Evolutionary conservation across 2,329 filamentous ascomycete genomes (phyloP), one percentile per base, ranked within the genome.

Genomic region (Clonostachys sp.): DNA sequence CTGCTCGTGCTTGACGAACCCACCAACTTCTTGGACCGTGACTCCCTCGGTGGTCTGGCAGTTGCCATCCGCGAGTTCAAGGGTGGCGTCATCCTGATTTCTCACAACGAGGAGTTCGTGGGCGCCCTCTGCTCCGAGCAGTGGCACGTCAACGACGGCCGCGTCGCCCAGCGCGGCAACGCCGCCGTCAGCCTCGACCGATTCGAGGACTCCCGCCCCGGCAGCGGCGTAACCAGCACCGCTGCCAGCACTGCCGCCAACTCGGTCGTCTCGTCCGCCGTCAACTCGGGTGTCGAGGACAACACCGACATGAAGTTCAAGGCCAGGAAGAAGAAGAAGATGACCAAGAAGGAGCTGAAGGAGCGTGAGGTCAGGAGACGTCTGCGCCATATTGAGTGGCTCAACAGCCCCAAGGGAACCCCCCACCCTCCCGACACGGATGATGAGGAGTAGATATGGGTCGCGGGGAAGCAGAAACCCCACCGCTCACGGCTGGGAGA

Each of bases 51-150:
- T 62, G 94, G 92, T 68, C 81, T 99, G 47, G 91, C 94, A n/a
- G 91, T 96, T 39, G 94, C 94, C 55, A 97, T 99, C 61, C 89
- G 91, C 57, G 94, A 97, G 64, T 99, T 95, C 83, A 95, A 91
- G 75, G 94, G 94, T 56, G 94, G 94, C 68, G 94, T 99, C 3
- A 91, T 99, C 54, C 95, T 99, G 85, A 99, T 99, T 70, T 96
- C 91, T 52, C 94, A 99, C 74, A 97, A 99, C 80, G 91, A 97
- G 64, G 94, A 99, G 68, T 99, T 99, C 61, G 91, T 99, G 45
- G 91, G 92, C 50, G 92, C 92, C 4, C 83, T 99, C 12, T 94
- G 94, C 71, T 89, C 88, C 5, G 95, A 99, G 74, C 91, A 97
- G 71, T 95, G 94, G 89, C 88, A 95, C 68, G 89, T 99, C 55